Percentiles rank a stretch among this genome's conserved stretches.
Evolutionary conservation across 2,329 filamentous ascomycete species (phyloP).

Genomic region (Mycosphaerella arachidis): DNA sequence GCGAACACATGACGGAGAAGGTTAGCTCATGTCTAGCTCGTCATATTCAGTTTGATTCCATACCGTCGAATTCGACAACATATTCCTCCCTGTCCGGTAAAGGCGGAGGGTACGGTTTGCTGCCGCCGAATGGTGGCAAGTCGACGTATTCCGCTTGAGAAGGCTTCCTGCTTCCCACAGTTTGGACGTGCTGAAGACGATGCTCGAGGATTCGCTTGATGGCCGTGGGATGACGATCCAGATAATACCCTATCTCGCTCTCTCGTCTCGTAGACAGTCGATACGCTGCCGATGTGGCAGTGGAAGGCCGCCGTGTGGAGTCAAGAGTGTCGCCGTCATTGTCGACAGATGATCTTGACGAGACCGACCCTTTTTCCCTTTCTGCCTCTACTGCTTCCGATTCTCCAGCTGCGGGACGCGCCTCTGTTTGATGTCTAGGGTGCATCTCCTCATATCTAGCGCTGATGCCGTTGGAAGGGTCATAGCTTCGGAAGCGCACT

Average conservation of each 20-base stretch:
- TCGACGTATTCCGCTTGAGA: slow-evolving; percentile 36
- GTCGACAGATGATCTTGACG: slow-evolving; percentile 19
- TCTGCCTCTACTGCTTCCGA: not conserved
- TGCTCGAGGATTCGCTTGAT: slow-evolving; percentile 68
- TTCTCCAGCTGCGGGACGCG: not conserved
- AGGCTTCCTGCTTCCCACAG: slow-evolving; percentile 54
- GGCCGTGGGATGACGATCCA: slow-evolving; percentile 65
- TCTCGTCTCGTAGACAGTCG: slow-evolving; percentile 40
- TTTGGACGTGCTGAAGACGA: slow-evolving; percentile 64
- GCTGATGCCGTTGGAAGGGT: not conserved
- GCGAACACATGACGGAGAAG: not conserved
- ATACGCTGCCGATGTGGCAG: slow-evolving; percentile 10
- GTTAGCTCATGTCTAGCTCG: not conserved
- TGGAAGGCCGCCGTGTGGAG: not conserved
- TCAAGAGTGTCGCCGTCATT: not conserved
- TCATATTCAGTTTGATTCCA: not conserved
- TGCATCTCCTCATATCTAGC: not conserved
- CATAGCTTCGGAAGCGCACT: slow-evolving; percentile 29
- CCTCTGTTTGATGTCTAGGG: not conserved
- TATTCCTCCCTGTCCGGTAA: slow-evolving; percentile 70
- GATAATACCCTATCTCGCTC: slow-evolving; percentile 35
- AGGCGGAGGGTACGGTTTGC: slow-evolving; percentile 60
- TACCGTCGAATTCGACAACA: slow-evolving; percentile 75
- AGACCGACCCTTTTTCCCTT: slow-evolving; percentile 44
- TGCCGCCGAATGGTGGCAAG: slow-evolving; percentile 28